Evolutionary conservation across 345 rosid species (phyloP).

Genomic region (Lepidium didymum): DNA sequence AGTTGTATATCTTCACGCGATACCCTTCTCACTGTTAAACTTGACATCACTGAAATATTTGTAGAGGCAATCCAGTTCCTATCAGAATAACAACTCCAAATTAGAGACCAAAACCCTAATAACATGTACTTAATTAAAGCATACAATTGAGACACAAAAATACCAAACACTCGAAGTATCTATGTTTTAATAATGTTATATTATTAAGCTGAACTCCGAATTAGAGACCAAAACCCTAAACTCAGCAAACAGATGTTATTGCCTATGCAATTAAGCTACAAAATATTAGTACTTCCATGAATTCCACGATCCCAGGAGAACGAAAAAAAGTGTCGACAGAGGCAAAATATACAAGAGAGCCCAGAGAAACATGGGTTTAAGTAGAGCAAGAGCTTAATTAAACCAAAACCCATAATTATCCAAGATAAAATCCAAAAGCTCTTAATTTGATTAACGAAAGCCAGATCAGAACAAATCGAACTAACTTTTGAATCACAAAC

Average conservation of each 20-base stretch:
- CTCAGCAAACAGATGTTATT: too few relatives aligned
- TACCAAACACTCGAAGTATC: too few relatives aligned
- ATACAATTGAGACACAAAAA: background rate
- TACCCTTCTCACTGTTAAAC: slow-evolving; percentile 5
- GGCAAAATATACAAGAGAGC: too few relatives aligned
- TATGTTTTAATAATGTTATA: too few relatives aligned
- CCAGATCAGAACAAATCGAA: background rate
- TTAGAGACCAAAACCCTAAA: background rate
- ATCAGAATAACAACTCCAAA: too few relatives aligned
- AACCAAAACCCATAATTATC: background rate
- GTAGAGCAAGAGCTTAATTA: background rate
- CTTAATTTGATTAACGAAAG: background rate
- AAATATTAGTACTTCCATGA: too few relatives aligned
- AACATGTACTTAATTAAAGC: background rate
- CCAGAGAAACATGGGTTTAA: background rate
- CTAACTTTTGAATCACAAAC: background rate
- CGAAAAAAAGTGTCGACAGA: too few relatives aligned
- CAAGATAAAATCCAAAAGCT: background rate
- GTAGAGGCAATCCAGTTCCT: background rate
- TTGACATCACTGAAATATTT: background rate
- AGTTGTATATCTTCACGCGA: slow-evolving; percentile 34
- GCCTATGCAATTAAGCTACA: too few relatives aligned
- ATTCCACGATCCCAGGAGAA: too few relatives aligned
- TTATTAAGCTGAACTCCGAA: too few relatives aligned
- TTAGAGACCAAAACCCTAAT: too few relatives aligned